Evolutionary conservation across 768 basidiomycete genomes (phyloP).

Genomic region (Boletus rufocinnamomeus): DNA sequence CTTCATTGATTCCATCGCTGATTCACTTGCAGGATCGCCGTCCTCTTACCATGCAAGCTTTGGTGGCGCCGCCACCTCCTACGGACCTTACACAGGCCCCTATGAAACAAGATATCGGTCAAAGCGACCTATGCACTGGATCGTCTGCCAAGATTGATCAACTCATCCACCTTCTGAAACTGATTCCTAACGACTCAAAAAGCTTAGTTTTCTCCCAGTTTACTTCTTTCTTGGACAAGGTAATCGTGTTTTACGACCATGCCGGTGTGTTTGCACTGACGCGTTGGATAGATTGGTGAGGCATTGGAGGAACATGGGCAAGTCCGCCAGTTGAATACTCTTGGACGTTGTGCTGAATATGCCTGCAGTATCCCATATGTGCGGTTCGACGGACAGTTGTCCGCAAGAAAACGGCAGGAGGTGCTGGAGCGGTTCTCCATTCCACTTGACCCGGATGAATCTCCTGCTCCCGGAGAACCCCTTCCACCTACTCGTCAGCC

Average conservation of each 20-base stretch:
- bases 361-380: conserved; percentile 65
- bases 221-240: conserved; percentile 82
- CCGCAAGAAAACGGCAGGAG: conserved; percentile 76
- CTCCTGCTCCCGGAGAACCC: conserved; percentile 19
- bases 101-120: conserved; percentile 42
- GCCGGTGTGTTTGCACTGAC: neutral
- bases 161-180: conserved; percentile 66
- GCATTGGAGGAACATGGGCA: conserved; percentile 66
- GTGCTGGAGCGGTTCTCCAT: conserved; percentile 72
- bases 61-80: conserved; percentile 64
- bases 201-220: conserved; percentile 90
- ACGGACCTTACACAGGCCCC: conserved; percentile 69
- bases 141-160: conserved; percentile 89
- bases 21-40: conserved; percentile 64
- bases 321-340: conserved; percentile 15
- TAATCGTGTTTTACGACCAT: conserved; percentile 22
- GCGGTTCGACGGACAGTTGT: conserved; percentile 85
- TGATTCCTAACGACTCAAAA: conserved; percentile 72
- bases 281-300: conserved; percentile 62
- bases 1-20: neutral
- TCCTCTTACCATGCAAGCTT: conserved; percentile 49
- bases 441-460: conserved; percentile 49
- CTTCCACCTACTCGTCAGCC: conserved; percentile 12
- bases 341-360: conserved; percentile 5
- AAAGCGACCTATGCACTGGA: conserved; percentile 45